phyloP scores from a whole-genome alignment of 305 asterid genomes.

The Rubia tinctorum region DNA sequence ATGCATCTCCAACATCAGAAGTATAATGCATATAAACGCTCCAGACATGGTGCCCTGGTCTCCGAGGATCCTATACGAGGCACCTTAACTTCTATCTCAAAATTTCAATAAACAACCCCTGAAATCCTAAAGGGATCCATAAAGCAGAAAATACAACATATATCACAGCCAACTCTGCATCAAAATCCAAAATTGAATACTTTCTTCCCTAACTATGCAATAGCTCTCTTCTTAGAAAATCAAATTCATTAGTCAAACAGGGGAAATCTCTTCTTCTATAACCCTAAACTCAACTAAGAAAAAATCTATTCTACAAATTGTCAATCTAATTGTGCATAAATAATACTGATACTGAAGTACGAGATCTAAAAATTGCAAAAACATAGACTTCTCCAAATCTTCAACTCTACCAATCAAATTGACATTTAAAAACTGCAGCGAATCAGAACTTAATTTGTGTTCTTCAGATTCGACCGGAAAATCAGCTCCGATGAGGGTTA shows the following conservation, averaged over 20 bases:
- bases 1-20: background rate
- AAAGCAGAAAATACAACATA: too few species aligned
- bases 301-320: background rate
- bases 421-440: background rate
- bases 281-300: background rate
- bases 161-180: background rate
- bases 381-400: background rate
- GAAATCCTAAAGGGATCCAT: background rate
- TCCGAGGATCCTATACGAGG: background rate
- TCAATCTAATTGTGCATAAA: background rate
- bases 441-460: background rate
- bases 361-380: background rate
- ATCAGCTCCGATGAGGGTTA: background rate
- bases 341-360: background rate
- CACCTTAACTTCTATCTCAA: background rate
- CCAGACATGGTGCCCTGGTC: background rate
- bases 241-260: background rate
- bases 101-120: background rate
- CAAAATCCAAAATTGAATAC: background rate
- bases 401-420: conserved; percentile 1
- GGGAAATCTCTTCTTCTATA: background rate
- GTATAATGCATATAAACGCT: background rate
- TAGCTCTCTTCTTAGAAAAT: background rate
- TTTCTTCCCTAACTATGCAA: background rate
- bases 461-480: background rate